phyloP scores from a whole-genome alignment of 2,329 filamentous ascomycete genomes.

The Emergomyces orientalis region DNA sequence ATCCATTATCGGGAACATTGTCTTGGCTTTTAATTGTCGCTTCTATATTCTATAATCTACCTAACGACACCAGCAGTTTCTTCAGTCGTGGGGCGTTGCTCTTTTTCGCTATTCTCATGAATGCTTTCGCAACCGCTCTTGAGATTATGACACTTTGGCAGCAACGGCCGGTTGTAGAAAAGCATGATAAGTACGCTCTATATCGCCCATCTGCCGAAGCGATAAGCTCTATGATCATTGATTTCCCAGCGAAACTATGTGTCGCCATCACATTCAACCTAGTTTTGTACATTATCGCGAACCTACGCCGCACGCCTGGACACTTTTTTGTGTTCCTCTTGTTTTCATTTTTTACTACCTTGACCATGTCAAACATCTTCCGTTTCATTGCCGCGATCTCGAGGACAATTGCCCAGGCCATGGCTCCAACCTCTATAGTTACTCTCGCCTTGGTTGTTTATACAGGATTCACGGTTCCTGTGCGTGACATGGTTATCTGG shows the following conservation, averaged over 20 bases:
- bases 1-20: conserved; percentile 57
- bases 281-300: conserved; percentile 77
- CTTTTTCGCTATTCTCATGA: conserved; percentile 82
- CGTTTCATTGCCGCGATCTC: conserved; percentile 67
- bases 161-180: conserved; percentile 86
- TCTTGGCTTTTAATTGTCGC: conserved; percentile 67
- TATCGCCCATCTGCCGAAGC: conserved; percentile 81
- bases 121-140: conserved; percentile 70
- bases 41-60: conserved; percentile 71
- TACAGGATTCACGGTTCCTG: conserved; percentile 40
- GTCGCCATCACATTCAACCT: conserved; percentile 71
- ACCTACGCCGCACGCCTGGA: conserved; percentile 62
- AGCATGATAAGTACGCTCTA: conserved; percentile 74
- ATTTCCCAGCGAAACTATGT: conserved; percentile 70
- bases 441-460: conserved; percentile 39
- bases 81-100: conserved; percentile 69
- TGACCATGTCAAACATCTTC: conserved; percentile 83
- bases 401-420: conserved; percentile 62
- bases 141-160: conserved; percentile 78
- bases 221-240: conserved; percentile 68
- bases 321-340: conserved; percentile 81
- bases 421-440: conserved; percentile 48
- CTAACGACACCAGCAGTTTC: conserved; percentile 58
- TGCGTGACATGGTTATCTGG: conserved; percentile 66
- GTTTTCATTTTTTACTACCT: conserved; percentile 60